Evolutionary conservation across 805 yeast genomes (phyloP).

Genomic region (Myxozyma lipomycoides): DNA sequence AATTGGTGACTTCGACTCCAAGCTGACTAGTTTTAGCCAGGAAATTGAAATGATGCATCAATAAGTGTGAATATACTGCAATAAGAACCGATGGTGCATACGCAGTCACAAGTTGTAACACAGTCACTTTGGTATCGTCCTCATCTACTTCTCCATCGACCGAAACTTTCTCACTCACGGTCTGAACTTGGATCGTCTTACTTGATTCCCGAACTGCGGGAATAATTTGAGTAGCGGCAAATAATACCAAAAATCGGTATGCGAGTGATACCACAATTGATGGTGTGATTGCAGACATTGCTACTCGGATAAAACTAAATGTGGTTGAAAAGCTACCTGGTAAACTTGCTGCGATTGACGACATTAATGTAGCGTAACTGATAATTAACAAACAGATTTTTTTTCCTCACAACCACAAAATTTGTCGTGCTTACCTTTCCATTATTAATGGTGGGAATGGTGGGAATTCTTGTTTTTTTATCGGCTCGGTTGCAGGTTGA

Average conservation of each 20-base stretch:
- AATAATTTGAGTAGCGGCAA: slow-evolving; percentile 88
- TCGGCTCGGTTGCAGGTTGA: slow-evolving; percentile 39
- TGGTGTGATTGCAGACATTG: slow-evolving; percentile 64
- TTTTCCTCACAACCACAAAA: background rate
- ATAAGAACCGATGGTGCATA: slow-evolving; percentile 92
- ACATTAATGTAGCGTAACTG: slow-evolving; percentile 36
- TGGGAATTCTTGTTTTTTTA: slow-evolving; percentile 21
- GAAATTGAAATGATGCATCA: slow-evolving; percentile 82
- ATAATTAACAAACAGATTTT: background rate
- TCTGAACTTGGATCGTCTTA: background rate
- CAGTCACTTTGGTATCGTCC: background rate
- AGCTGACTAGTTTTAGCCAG: slow-evolving; percentile 60
- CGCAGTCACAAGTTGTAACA: slow-evolving; percentile 56
- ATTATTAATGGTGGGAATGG: slow-evolving; percentile 40
- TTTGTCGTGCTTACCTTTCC: slow-evolving; percentile 32
- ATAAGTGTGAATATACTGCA: slow-evolving; percentile 90
- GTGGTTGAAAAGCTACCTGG: slow-evolving; percentile 43
- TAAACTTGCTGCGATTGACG: slow-evolving; percentile 39
- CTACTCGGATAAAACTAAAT: slow-evolving; percentile 45
- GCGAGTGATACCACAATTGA: slow-evolving; percentile 78
- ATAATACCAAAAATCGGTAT: slow-evolving; percentile 78
- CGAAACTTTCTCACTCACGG: background rate
- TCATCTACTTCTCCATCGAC: background rate
- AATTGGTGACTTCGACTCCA: slow-evolving; percentile 46
- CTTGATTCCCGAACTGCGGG: slow-evolving; percentile 54